These are phyloP conservation scores for Tephrocybe sp. DNA, from an alignment of 768 basidiomycete genomes.

Conservation along the genomic window DNA sequence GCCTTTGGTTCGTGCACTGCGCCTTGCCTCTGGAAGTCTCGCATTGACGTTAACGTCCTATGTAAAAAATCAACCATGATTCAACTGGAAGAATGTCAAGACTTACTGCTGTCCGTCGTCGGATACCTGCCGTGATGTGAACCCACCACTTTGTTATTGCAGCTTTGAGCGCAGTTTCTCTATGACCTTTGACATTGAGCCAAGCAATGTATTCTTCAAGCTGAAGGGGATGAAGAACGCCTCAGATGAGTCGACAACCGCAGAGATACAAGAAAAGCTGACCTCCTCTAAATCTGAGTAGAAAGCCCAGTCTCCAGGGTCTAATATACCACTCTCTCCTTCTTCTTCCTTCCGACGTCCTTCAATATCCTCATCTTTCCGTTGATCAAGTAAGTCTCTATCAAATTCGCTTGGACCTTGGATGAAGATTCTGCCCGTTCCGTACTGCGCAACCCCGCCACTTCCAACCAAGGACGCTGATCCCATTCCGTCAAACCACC, in stretches of 20 bases:
- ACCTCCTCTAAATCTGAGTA: conserved; percentile 90
- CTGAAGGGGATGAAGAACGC: conserved; percentile 38
- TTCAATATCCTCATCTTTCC: conserved; percentile 56
- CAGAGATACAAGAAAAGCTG: conserved; percentile 19
- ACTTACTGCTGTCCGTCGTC: conserved; percentile 71
- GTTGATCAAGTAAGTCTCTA: conserved; percentile 60
- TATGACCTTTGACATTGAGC: conserved; percentile 89
- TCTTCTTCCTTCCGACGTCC: conserved; percentile 73
- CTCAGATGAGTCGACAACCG: conserved; percentile 4
- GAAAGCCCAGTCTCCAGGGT: conserved; percentile 84
- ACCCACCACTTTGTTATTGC: conserved; percentile 80
- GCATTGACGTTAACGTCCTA: conserved; percentile 71
- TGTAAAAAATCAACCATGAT: conserved; percentile 9
- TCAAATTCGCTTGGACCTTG: conserved; percentile 91
- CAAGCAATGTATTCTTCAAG: conserved; percentile 81
- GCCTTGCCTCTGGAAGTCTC: conserved; percentile 75
- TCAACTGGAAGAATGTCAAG: conserved; percentile 10
- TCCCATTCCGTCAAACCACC: conserved; percentile 99
- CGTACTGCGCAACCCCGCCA: conserved; percentile 79
- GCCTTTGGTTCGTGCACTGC: conserved; percentile 69
- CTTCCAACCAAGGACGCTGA: conserved; percentile 75
- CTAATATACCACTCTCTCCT: conserved; percentile 70
- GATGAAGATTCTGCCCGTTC: conserved; percentile 86
- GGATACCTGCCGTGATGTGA: conserved; percentile 77
- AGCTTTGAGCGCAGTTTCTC: conserved; percentile 80